A percentile compares a stretch with the other conserved stretches of the same genome.
Conservation (phyloP, 2,329 filamentous ascomycete genomes). For the Apiospora marii region DNA sequence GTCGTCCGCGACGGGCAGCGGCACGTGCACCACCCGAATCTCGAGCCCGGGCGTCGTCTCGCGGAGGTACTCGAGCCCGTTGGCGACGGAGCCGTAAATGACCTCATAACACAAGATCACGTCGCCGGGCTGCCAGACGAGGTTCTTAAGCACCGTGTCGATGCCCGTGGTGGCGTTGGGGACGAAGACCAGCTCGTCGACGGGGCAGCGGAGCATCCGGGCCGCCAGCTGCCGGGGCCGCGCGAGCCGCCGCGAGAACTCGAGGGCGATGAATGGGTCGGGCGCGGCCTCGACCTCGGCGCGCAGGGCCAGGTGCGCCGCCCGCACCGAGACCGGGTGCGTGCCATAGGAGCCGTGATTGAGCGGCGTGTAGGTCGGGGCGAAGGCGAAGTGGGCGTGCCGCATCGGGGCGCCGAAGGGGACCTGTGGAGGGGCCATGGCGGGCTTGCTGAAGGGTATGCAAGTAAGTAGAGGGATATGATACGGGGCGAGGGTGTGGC, state of each 20-base stretch:
- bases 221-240: slow-evolving; percentile 33
- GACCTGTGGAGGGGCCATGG: slow-evolving; percentile 26
- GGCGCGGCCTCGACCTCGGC: slow-evolving; percentile 38
- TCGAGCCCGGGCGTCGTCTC: slow-evolving; percentile 50
- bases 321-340: slow-evolving; percentile 34
- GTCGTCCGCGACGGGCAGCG: slow-evolving; percentile 62
- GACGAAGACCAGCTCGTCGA: slow-evolving; percentile 59
- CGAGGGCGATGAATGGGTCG: slow-evolving; percentile 41
- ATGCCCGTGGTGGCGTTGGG: slow-evolving; percentile 71
- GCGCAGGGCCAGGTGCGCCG: slow-evolving; percentile 33
- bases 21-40: slow-evolving; percentile 55
- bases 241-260: slow-evolving; percentile 34
- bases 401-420: slow-evolving; percentile 42
- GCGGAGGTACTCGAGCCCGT: slow-evolving; percentile 61
- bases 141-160: slow-evolving; percentile 69
- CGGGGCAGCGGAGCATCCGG: slow-evolving; percentile 30
- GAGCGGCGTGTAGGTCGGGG: slow-evolving; percentile 39
- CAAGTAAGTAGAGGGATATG: no score
- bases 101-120: slow-evolving; percentile 69
- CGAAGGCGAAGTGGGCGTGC: slow-evolving; percentile 40
- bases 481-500: neutral
- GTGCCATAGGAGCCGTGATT: slow-evolving; percentile 43
- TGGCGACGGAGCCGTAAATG: slow-evolving; percentile 69
- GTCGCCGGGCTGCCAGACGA: slow-evolving; percentile 63
- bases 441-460: neutral